A percentile compares a stretch with the other conserved stretches of the same genome.
Conservation (phyloP, 495 filamentous ascomycete species). For the Tuber calosporum region DNA sequence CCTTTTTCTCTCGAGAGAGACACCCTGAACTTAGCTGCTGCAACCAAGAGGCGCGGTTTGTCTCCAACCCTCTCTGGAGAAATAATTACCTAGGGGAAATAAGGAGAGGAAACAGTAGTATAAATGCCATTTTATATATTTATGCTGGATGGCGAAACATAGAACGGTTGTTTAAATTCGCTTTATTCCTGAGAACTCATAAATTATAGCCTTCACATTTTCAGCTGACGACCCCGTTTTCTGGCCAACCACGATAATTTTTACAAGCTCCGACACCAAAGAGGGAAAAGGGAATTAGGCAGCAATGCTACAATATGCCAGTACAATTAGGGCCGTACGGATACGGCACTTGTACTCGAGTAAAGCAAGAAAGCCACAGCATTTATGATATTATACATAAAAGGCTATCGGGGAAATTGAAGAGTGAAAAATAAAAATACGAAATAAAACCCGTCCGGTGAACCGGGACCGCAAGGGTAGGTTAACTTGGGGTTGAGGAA, state of each 20-base stretch:
- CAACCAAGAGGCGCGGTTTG: not conserved
- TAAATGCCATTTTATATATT: not conserved
- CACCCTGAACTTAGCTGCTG: not conserved
- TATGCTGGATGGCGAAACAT: not conserved
- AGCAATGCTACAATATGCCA: not conserved
- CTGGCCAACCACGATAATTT: slow-evolving; percentile 2
- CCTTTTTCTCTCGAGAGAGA: not conserved
- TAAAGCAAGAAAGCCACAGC: not conserved
- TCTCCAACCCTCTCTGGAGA: not conserved
- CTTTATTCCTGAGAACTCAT: not conserved
- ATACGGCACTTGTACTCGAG: not conserved
- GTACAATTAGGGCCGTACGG: not conserved
- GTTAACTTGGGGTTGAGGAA: not conserved
- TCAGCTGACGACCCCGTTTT: not conserved
- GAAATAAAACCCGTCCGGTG: slow-evolving; percentile 13
- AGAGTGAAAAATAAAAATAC: slow-evolving; percentile 10
- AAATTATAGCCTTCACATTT: not conserved
- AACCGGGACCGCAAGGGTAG: not conserved
- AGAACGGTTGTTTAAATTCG: not conserved
- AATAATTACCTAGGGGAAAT: not conserved
- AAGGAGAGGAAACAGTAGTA: not conserved
- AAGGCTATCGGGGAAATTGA: slow-evolving; percentile 8
- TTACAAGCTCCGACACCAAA: not conserved
- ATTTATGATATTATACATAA: slow-evolving; percentile 9
- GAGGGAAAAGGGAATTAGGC: not conserved